Base-by-base conservation (phyloP, 2,329 filamentous ascomycete genomes). In the Talaromyces sp. region DNA sequence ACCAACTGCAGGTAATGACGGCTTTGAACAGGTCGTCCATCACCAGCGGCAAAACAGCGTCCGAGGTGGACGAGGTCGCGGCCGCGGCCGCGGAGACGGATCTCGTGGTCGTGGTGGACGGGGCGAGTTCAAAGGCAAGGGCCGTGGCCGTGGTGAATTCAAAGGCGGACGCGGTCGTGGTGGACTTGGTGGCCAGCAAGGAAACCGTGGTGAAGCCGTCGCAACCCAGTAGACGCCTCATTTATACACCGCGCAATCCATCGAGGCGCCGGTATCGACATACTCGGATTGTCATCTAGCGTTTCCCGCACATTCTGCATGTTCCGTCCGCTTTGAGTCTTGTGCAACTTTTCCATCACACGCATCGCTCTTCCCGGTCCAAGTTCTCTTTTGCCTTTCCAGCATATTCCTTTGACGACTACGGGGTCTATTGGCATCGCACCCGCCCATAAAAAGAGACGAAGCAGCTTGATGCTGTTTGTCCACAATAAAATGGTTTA, bases 11-110 rank as follows among this genome's bases (percentile, higher is more conserved):
- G 63, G 68, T 50, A 70, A 71, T 47, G 75, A 77, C 59, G 74
- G 72, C 8, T 76, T 76, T 51, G 74, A 76, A 58, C 69, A 67
- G 57, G 73, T 76, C 33, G 61, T 64, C 27, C 69, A 72, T 56
- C 74, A 76, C 59, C 67, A 71, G 63, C 69, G 72, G 61, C 72
- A 75, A 64, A 65, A 68, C 60, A 75, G 73, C 58, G 72, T 71
- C 59, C 72, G 74, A 28, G 71, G 73, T 57, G 73, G 73, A 56
- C 68, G 72, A 63, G 69, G 72, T 62, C 68, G 73, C 40, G 69
- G 72, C 23, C 74, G 75, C 63, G 75, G 75, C 16, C 72, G 74
- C 23, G 73, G 74, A 60, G 73, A 74, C 57, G 73, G 74, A 36
- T 72, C 72, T 65, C 72, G 76, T 53, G 71, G 74, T 52, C 73